These are phyloP conservation scores for Trichomonas gallinae DNA, from an alignment of 208 protist species.

Conservation along the genomic window DNA sequence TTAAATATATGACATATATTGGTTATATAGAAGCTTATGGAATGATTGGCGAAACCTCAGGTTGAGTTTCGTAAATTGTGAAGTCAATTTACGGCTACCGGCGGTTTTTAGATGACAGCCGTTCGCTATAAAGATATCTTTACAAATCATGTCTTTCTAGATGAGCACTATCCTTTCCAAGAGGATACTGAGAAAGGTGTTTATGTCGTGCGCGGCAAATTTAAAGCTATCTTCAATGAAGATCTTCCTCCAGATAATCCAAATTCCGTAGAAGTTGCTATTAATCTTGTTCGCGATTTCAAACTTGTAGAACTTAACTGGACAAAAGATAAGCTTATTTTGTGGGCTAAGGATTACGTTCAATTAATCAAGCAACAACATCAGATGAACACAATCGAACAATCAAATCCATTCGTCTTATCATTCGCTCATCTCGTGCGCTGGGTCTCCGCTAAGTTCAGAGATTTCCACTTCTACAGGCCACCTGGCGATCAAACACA, in stretches of 20 bases:
- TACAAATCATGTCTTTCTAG: not conserved
- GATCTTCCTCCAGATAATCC: constrained; percentile 20
- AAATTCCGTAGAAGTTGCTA: not conserved
- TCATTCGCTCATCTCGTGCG: constrained; percentile 4
- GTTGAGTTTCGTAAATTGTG: not conserved
- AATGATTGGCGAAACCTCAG: too few species aligned
- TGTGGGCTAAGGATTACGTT: constrained; percentile 17
- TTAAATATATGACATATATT: too few species aligned
- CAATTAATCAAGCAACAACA: not conserved
- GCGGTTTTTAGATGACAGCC: not conserved
- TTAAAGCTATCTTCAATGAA: constrained; percentile 17
- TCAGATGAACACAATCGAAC: constrained; percentile 19
- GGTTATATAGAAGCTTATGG: too few species aligned
- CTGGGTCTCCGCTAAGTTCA: constrained; percentile 9
- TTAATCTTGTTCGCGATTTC: constrained; percentile 18
- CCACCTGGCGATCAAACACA: constrained; percentile 11
- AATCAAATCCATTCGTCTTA: constrained; percentile 4
- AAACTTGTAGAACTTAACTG: constrained; percentile 11
- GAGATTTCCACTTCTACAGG: constrained; percentile 2
- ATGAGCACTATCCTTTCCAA: not conserved
- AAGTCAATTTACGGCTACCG: not conserved
- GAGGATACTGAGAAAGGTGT: constrained; percentile 4
- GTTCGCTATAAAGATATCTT: constrained; percentile 16
- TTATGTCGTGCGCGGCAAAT: not conserved
- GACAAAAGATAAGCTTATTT: constrained; percentile 19